Percentiles rank a stretch among this genome's conserved stretches.
These are phyloP conservation scores for Trichoderma virens DNA, from an alignment of 495 filamentous ascomycete species.

Conservation along the genomic window DNA sequence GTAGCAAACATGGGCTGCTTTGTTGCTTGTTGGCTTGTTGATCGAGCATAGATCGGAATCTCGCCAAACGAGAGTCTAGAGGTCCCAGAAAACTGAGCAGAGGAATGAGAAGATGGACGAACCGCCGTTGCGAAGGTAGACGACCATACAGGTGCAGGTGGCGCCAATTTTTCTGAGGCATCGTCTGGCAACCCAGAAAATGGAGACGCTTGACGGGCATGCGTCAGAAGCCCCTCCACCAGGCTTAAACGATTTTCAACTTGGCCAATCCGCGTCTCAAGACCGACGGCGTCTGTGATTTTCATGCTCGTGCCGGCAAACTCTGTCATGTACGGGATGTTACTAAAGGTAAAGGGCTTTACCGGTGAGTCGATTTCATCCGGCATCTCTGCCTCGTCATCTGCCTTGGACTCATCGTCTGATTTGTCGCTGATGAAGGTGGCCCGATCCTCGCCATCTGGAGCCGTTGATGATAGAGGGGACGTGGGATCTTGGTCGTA, in stretches of 20 bases:
- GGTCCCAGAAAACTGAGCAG: constrained; percentile 18
- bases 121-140: constrained; percentile 19
- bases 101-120: constrained; percentile 21
- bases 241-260: constrained; percentile 40
- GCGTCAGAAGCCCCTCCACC: constrained; percentile 38
- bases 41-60: constrained; percentile 24
- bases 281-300: constrained; percentile 43
- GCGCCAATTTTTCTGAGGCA: constrained; percentile 14
- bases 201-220: constrained; percentile 34
- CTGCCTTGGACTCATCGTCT: too few relatives aligned
- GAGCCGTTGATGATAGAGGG: constrained; percentile 38
- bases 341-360: constrained; percentile 46
- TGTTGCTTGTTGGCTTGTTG: constrained; percentile 27
- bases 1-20: constrained; percentile 18
- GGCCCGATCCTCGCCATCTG: constrained; percentile 31
- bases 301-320: constrained; percentile 39
- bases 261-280: constrained; percentile 39
- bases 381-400: constrained; percentile 26
- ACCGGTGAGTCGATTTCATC: constrained; percentile 30
- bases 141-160: constrained; percentile 9
- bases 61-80: constrained; percentile 31
- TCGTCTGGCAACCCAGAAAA: constrained; percentile 25
- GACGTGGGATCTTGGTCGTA: constrained; percentile 40
- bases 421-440: constrained; percentile 9
- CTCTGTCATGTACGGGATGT: constrained; percentile 31